These are phyloP conservation scores for Camellia oleifera DNA, from an alignment of 179 eudicot genomes.

Conservation along the genomic window DNA sequence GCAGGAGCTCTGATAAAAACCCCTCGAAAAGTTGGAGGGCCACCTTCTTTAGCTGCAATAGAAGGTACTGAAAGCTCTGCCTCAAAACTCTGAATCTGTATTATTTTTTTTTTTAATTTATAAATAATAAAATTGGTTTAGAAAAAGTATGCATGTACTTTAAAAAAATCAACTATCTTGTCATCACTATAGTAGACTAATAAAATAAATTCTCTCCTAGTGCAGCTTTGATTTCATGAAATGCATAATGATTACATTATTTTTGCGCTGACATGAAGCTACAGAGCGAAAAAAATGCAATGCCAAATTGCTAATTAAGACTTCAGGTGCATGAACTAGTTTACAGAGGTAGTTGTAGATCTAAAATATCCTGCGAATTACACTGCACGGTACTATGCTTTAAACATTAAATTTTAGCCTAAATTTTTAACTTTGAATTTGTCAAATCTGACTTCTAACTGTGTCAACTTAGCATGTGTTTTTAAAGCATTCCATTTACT, in stretches of 20 bases:
- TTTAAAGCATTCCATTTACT: background rate
- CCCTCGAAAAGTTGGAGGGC: constrained; percentile 70
- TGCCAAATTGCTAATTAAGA: background rate
- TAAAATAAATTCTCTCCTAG: too few relatives aligned
- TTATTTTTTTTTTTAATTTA: background rate
- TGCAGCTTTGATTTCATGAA: background rate
- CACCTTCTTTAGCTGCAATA: constrained; percentile 80
- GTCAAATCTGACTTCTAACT: background rate
- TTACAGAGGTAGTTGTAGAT: background rate
- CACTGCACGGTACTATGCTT: background rate
- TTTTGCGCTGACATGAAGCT: background rate
- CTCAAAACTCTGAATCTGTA: constrained; percentile 92
- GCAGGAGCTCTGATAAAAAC: constrained; percentile 97
- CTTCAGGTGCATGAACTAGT: background rate
- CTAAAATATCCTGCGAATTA: background rate
- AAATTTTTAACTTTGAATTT: background rate
- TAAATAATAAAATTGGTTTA: background rate
- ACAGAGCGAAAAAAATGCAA: background rate
- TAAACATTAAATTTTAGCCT: background rate
- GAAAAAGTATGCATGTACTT: background rate
- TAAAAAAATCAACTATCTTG: background rate
- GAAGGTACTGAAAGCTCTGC: constrained; percentile 73
- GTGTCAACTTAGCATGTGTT: background rate
- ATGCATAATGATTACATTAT: background rate
- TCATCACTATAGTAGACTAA: too few relatives aligned